Evolutionary conservation across 2,329 filamentous ascomycete genomes (phyloP), one percentile per base, ranked within the genome.

Genomic region (Penicillium rolfsii): DNA sequence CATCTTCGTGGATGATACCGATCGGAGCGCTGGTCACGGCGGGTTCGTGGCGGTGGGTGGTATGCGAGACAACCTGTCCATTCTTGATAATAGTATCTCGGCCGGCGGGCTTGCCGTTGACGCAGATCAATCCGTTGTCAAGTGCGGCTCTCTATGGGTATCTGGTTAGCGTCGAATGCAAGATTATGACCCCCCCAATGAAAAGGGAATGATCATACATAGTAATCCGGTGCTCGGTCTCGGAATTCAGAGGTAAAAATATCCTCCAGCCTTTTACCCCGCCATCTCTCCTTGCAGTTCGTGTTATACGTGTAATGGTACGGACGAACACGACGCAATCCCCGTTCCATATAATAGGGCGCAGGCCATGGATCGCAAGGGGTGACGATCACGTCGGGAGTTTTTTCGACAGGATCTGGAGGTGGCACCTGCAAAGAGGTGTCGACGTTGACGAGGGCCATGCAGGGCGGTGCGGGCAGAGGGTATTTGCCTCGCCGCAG

Each of bases 171-270:
- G n/a, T 40, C 4, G 7, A 33, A 16, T 22, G 5, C 50, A 26
- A 11, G 4, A 50, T 36, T 12, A 16, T 30, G 28, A 28, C 6
- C 5, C 22, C 26, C 1, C 24, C 28, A 28, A 41, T 22, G 22
- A n/a, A 41, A 11, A 7, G 2, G 7, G 16, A 7, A 22, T 26
- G 8, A 35, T 19, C 30, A 66, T 80, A 88, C 89, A 79, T 98
- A 99, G 80, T 99, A 99, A 70, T 91, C 89, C 35, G 87, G 76
- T 0, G 92, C 88, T 19, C 95, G 83, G 77, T 99, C 95, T 68
- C 95, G 87, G 74, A 99, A 99, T 77, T 99, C 95, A 73, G 89
- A 88, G 48, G 88, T 84, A 77, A 97, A 99, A 52, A 99, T 91
- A 52, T 97, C 92, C 55, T 97, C 82, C 50, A 99, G 81, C 62